Conservation (phyloP, 176 grass and related monocot genomes). For the sorghum (Sorghum bicolor) region Sorghum_bicolor_NCBIv3 NC_012878.2:48503001-48503500, state of each 20-base stretch:
- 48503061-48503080: conserved; percentile 47
- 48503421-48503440: conserved; percentile 16
- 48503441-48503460: conserved; percentile 20
- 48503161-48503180: conserved; percentile 24
- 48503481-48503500: conserved; percentile 31
- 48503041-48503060: conserved; percentile 64
- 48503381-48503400: conserved; percentile 52
- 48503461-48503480: conserved; percentile 30
- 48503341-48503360: conserved; percentile 71
- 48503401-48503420: conserved; percentile 47
- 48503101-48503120: conserved; percentile 31
- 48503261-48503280: conserved; percentile 31
- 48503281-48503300: conserved; percentile 23
- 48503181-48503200: not conserved
- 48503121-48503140: conserved; percentile 26
- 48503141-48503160: conserved; percentile 30
- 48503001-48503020: conserved; percentile 37
- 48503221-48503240: not conserved
- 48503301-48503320: conserved; percentile 28
- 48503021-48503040: conserved; percentile 55
- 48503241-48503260: not conserved
- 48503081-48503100: conserved; percentile 29
- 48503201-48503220: not conserved
- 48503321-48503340: conserved; percentile 63
- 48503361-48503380: conserved; percentile 33